phyloP scores from a whole-genome alignment of 75 land plant species.

The Cupressus sempervirens region DNA sequence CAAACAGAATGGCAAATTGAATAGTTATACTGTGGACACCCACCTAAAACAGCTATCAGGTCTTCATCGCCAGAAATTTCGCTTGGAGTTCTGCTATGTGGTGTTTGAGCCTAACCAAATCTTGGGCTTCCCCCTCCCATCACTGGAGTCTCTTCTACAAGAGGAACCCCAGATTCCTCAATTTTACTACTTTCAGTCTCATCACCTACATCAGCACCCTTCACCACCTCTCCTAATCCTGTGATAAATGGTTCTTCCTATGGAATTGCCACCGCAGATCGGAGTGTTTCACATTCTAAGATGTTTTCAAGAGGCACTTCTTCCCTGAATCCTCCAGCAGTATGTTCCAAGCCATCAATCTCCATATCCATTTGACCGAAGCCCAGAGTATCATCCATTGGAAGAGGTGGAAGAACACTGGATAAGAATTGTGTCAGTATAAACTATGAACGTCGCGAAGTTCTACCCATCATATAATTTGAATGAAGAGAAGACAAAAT shows the following conservation, averaged over 20 bases:
- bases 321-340: not conserved
- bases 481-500: not conserved
- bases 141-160: slow-evolving; percentile 18
- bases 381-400: slow-evolving; percentile 32
- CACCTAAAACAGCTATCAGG: slow-evolving; percentile 8
- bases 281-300: slow-evolving; percentile 7
- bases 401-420: slow-evolving; percentile 41
- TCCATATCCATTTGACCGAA: slow-evolving; percentile 20
- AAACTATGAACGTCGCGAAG: not conserved
- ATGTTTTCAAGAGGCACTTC: not conserved
- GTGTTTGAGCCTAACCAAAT: slow-evolving; percentile 6
- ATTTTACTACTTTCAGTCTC: not conserved
- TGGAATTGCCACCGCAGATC: slow-evolving; percentile 12
- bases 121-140: slow-evolving; percentile 5
- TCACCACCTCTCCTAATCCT: slow-evolving; percentile 11
- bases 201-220: slow-evolving; percentile 2
- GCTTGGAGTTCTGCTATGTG: not conserved
- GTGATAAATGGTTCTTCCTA: not conserved
- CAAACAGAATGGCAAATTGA: not conserved
- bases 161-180: not conserved
- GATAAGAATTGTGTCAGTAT: slow-evolving; percentile 10
- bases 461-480: not conserved
- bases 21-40: not conserved
- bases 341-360: slow-evolving; percentile 10
- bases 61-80: slow-evolving; percentile 13